Base-by-base conservation (phyloP, 441 rosid genomes). In the Omphalea diandra region DNA sequence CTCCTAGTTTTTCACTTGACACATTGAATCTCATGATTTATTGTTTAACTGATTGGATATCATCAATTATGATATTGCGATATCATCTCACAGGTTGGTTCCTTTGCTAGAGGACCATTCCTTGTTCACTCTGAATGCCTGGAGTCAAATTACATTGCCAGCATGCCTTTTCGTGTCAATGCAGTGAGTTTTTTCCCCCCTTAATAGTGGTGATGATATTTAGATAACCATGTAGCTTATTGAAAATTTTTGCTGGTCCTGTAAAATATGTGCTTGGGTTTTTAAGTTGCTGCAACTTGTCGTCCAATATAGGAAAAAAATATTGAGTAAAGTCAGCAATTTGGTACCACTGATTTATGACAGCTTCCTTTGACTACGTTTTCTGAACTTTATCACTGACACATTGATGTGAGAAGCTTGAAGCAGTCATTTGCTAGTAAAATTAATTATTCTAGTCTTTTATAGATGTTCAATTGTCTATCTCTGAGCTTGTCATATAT, bases 161-260 rank as follows among this genome's bases (percentile, higher is more conserved):
- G 96, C 90, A 86, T 97, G 70, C 98, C 98, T 67, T 94, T 94
- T 68, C 84, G 97, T 68, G 90, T 94, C 65, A 91, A 91, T 80
- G 92, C 98, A 3, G 97, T 94, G 78, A 76, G 98, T 77, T 75
- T 44, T 40, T n/a, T 38, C 10, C 3, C 35, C n/a, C n/a, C n/a
- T n/a, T 60, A 35, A 36, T n/a, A 32, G 1, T 40, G 47, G 54
- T 22, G 31, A 38, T 27, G 4, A 29, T n/a, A 8, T 47, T 20
- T 46, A 17, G 50, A 61, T 7, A 22, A 47, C 58, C 44, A 22
- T 38, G 33, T 24, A 41, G 22, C 35, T 53, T 26, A 11, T 18
- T 60, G 7, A 9, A 15, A 46, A 31, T 35, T 24, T 59, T 17
- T n/a, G 52, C 4, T 5, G 14, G 3, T 54, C 20, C 24, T 60